Percentiles rank a stretch among this genome's conserved stretches.
These are phyloP conservation scores for Teratosphaeria epicoccoides DNA, from an alignment of 2,329 filamentous ascomycete species.

Conservation along the genomic window DNA sequence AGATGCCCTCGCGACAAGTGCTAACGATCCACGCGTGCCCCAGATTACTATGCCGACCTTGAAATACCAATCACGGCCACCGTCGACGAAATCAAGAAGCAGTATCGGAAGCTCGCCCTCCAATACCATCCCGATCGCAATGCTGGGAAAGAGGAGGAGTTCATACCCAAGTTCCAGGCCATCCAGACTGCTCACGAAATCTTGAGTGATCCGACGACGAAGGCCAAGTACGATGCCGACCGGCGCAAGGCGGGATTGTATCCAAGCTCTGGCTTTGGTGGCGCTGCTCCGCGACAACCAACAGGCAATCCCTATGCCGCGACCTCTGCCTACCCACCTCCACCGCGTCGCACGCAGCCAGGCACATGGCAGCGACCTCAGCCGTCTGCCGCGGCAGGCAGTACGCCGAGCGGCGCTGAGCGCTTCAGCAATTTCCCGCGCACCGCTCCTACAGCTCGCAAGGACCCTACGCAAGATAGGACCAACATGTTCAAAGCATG, in stretches of 20 bases:
- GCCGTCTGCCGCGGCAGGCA: constrained; percentile 9
- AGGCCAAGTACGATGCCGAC: constrained; percentile 53
- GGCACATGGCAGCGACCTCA: constrained; percentile 25
- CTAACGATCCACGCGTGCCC: not conserved
- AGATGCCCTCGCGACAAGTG: not conserved
- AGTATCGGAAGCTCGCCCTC: constrained; percentile 74
- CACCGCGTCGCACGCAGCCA: constrained; percentile 34
- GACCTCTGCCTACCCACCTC: constrained; percentile 32
- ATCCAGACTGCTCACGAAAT: constrained; percentile 83
- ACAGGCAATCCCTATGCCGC: constrained; percentile 30
- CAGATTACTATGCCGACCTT: constrained; percentile 59
- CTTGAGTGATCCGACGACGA: constrained; percentile 48
- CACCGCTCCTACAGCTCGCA: constrained; percentile 19
- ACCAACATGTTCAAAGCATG: constrained; percentile 39
- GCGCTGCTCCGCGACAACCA: constrained; percentile 9
- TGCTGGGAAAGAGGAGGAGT: constrained; percentile 67
- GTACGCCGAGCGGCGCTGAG: constrained; percentile 30
- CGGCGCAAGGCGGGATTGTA: constrained; percentile 40
- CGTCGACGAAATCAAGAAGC: constrained; percentile 68
- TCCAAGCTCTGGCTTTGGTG: constrained; percentile 10
- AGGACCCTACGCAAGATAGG: constrained; percentile 30
- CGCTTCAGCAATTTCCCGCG: constrained; percentile 35
- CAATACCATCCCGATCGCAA: constrained; percentile 87
- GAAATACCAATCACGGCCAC: constrained; percentile 59
- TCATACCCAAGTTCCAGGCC: constrained; percentile 70